A percentile compares a stretch with the other conserved stretches of the same genome.
Conservation (phyloP, 2,329 filamentous ascomycete species). For the Cercospora zeina region DNA sequence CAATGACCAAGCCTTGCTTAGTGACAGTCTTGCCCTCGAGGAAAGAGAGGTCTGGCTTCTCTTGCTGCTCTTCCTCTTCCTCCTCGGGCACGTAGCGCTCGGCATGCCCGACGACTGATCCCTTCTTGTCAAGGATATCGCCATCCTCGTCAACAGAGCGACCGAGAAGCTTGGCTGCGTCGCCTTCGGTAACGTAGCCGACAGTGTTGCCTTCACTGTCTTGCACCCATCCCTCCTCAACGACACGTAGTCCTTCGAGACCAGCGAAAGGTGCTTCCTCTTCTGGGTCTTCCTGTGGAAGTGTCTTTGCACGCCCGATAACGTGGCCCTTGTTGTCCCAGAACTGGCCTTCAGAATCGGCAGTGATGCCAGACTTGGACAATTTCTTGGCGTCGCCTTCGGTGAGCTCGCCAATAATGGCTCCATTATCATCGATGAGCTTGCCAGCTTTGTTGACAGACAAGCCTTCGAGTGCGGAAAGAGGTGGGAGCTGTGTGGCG, state of each 20-base stretch:
- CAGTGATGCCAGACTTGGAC: conserved; percentile 50
- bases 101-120: conserved; percentile 54
- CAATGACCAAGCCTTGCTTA: conserved; percentile 54
- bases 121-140: conserved; percentile 57
- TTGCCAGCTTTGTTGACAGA: conserved; percentile 55
- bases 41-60: conserved; percentile 47
- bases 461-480: conserved; percentile 53
- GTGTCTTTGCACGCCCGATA: conserved; percentile 53
- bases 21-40: conserved; percentile 52
- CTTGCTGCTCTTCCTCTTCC: conserved; percentile 54
- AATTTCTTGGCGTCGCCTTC: conserved; percentile 57
- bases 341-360: conserved; percentile 53
- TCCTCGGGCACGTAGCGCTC: conserved; percentile 65
- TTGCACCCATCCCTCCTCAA: conserved; percentile 53
- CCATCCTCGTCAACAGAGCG: conserved; percentile 55
- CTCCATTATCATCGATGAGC: conserved; percentile 50
- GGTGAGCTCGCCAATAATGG: conserved; percentile 51
- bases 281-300: conserved; percentile 49
- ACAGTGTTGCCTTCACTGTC: conserved; percentile 55
- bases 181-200: conserved; percentile 52
- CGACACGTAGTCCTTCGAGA: conserved; percentile 53
- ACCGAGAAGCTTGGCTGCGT: conserved; percentile 54
- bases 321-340: conserved; percentile 57
- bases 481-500: conserved; percentile 46
- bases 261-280: conserved; percentile 54